Evolutionary conservation across 441 rosid species (phyloP), one percentile per base, ranked within the genome.

Genomic region (Jatropha multifida): DNA sequence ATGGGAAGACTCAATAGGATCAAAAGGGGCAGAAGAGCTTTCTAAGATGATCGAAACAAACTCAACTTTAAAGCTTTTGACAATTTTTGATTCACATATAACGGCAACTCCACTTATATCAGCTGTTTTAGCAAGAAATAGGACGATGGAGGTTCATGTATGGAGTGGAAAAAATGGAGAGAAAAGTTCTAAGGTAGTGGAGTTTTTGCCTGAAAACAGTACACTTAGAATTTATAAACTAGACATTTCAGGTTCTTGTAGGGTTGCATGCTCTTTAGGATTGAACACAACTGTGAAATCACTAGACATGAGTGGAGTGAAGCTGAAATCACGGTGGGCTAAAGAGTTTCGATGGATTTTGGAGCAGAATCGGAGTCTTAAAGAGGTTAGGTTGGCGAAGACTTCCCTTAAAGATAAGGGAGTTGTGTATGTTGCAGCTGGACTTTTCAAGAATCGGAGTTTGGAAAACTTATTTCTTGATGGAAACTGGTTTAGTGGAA

Each of bases 1-100:
- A 83, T 91, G 97, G 97, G 97, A 96, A 52, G 97, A 94, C 77
- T 94, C 97, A 0, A 91, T 91, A 26, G 97, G 98, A 64, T 84
- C 90, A 0, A 90, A 82, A 80, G 98, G 97, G n/a, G 97, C 97
- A 0, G 97, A 96, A 83, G 97, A 96, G 84, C 90, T 96, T 27
- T 89, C 97, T 0, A 90, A 86, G 83, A 96, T 96, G 99, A 96
- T 96, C 41, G 96, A 94, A 88, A 87, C 77, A 4, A 93, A 96
- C 85, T 91, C 93, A 41, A 87, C 87, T 38, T 81, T 94, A 82
- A 96, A 87, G 77, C 79, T 88, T 41, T 65, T 92, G 87, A 94
- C 92, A 23, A 86, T 91, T 44, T 94, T 92, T 68, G 97, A 96
- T 83, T 90, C 91, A 0, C 87, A 78, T 3, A 73, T 86, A 68